Percentiles rank a stretch among this genome's conserved stretches.
phyloP scores from a whole-genome alignment of 1,139 yeast genomes.

The Pichia sp. region DNA sequence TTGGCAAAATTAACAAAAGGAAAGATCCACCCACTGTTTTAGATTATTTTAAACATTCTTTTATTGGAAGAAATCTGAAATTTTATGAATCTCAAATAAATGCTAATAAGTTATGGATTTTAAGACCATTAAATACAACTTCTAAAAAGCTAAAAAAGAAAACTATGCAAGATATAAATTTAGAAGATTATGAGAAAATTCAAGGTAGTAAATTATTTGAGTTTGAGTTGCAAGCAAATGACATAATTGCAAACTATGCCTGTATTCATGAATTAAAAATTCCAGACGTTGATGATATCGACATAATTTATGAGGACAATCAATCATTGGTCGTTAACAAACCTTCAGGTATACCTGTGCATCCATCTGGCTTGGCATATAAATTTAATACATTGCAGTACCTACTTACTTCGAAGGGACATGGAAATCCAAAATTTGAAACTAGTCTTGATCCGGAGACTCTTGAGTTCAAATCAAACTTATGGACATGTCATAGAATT shows the following conservation, averaged over 20 bases:
- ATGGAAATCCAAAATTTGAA: not conserved
- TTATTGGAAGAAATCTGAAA: slow-evolving; percentile 8
- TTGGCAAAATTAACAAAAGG: not conserved
- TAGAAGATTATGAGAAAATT: not conserved
- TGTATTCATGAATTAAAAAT: slow-evolving; percentile 17
- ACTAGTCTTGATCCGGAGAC: not conserved
- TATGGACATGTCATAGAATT: slow-evolving; percentile 58
- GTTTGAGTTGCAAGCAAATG: slow-evolving; percentile 3
- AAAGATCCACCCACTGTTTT: slow-evolving; percentile 1
- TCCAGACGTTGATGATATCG: not conserved
- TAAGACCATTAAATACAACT: not conserved
- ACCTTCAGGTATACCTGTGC: slow-evolving; percentile 72
- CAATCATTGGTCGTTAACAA: slow-evolving; percentile 57
- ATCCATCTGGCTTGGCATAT: slow-evolving; percentile 54
- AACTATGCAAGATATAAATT: not conserved
- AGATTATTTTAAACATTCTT: slow-evolving; percentile 2
- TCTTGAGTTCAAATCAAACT: slow-evolving; percentile 25
- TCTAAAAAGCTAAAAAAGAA: not conserved
- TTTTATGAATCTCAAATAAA: slow-evolving; percentile 5
- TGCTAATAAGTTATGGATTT: slow-evolving; percentile 3
- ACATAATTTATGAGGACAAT: slow-evolving; percentile 36
- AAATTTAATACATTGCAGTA: slow-evolving; percentile 28
- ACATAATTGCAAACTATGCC: slow-evolving; percentile 10
- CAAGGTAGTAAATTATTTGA: slow-evolving; percentile 8
- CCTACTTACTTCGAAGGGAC: not conserved